Conservation (phyloP, 176 grass and related monocot species). For the Aegilops speltoides region DNA sequence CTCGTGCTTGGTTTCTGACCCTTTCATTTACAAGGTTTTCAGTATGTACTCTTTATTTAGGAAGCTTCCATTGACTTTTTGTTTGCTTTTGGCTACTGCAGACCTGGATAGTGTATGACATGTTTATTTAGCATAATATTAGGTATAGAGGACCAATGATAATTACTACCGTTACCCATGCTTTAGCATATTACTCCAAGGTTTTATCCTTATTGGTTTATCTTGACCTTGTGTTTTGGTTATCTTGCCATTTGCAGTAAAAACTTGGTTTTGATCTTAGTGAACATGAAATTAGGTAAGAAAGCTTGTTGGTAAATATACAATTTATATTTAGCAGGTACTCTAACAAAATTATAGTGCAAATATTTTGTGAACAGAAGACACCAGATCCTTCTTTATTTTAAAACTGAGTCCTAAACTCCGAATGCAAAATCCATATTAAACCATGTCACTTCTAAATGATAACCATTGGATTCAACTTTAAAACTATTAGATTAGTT, state of each 20-base stretch:
- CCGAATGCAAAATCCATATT: too few species aligned
- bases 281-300: too few species aligned
- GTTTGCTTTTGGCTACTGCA: neutral
- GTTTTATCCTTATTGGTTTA: neutral
- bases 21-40: too few species aligned
- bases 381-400: neutral
- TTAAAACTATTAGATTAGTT: too few species aligned
- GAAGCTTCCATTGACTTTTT: neutral
- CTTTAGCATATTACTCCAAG: neutral
- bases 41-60: neutral
- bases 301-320: too few species aligned
- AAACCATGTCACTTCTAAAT: too few species aligned
- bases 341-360: neutral
- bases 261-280: too few species aligned
- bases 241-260: too few species aligned
- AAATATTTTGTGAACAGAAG: neutral
- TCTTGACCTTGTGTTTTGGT: too few species aligned
- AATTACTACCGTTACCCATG: neutral
- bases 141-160: neutral
- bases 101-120: neutral
- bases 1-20: too few species aligned
- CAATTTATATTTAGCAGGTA: neutral
- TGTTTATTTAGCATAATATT: neutral
- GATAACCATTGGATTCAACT: too few species aligned
- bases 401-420: too few species aligned